A percentile compares a stretch with the other conserved stretches of the same genome.
Conservation (phyloP, 192 early-diverging fungal species). For the Pilobolus umbonatus region DNA sequence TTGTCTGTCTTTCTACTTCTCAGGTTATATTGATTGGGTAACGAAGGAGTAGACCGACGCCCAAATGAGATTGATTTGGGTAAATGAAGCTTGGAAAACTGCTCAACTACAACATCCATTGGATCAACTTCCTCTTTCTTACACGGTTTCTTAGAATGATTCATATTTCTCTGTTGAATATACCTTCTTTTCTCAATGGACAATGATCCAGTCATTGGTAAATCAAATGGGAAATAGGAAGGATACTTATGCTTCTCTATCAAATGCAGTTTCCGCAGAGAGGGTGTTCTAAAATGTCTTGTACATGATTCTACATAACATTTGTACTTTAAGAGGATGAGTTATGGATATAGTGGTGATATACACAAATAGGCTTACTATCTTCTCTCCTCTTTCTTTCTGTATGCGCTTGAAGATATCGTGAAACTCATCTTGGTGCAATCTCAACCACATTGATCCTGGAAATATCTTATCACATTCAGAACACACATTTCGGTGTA, state of each 20-base stretch:
- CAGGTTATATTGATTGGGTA: background rate
- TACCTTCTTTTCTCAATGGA: conserved; percentile 27
- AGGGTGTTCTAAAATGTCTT: conserved; percentile 30
- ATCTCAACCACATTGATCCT: conserved; percentile 37
- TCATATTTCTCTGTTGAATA: conserved; percentile 14
- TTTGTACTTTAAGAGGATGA: conserved; percentile 31
- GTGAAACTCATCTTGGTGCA: conserved; percentile 48
- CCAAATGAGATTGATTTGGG: conserved; percentile 26
- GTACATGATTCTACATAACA: conserved; percentile 50
- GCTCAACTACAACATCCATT: conserved; percentile 16
- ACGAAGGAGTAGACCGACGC: background rate
- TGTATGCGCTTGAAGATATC: conserved; percentile 39
- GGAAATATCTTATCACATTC: conserved; percentile 47
- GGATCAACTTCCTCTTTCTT: background rate
- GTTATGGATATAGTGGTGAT: background rate
- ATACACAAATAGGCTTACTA: conserved; percentile 28
- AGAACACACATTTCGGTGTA: conserved; percentile 43
- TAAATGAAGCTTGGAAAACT: conserved; percentile 13
- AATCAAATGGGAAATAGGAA: conserved; percentile 43
- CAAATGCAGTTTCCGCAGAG: conserved; percentile 41
- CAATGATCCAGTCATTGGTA: conserved; percentile 37
- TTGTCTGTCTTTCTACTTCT: no score
- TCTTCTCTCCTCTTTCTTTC: conserved; percentile 46
- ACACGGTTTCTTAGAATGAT: background rate
- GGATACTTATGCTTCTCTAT: conserved; percentile 54